Base-by-base conservation (phyloP, 495 filamentous ascomycete genomes). In the Daldinia loculata region DNA sequence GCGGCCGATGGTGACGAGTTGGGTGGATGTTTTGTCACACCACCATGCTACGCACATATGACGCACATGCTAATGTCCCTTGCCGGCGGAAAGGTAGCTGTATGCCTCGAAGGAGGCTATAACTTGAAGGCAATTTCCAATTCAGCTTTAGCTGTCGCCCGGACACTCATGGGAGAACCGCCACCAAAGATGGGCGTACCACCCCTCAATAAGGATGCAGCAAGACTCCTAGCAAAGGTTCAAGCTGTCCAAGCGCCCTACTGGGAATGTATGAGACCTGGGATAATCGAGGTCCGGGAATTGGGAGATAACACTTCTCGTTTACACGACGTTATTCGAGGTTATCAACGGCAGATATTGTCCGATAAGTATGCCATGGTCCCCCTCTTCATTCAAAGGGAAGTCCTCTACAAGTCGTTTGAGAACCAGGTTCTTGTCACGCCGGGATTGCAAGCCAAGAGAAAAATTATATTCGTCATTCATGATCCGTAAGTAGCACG, bases 61-160 rank as follows among this genome's bases (percentile, higher is more conserved):
- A 98, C 96, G 8, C 92, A 97, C 75, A 97, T 98, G 94, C 86
- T 99, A 17, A 98, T 98, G 94, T 90, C 91, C 12, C 86, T 99
- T n/a, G 94, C 95, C 2, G 84, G 89, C 50, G 95, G 95, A 39
- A 97, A 95, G 76, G 84, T 98, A 51, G 92, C 92, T 9, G 93
- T 97, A 26, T 97, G 94, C 75, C 82, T 99, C 14, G 95, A 97
- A 85, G 95, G 95, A 56, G 95, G 95, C 19, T 99, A 99, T 77
- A 97, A 99, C 73, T 88, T 98, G 50, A 83, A 87, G 9, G 95
- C 96, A 1, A 98, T 99, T 59, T 94, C 94, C 0, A 88, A 91
- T 62, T 98, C 95, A 22, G 95, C 95, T 12, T 81, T 98, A 2
- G 93, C 94, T 2, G 96, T 99, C 4, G 94, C 93, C 0, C 89